Evolutionary conservation across 1,284 basidiomycete genomes (phyloP), one percentile per base, ranked within the genome.

Genomic region (Mycena citricolor): DNA sequence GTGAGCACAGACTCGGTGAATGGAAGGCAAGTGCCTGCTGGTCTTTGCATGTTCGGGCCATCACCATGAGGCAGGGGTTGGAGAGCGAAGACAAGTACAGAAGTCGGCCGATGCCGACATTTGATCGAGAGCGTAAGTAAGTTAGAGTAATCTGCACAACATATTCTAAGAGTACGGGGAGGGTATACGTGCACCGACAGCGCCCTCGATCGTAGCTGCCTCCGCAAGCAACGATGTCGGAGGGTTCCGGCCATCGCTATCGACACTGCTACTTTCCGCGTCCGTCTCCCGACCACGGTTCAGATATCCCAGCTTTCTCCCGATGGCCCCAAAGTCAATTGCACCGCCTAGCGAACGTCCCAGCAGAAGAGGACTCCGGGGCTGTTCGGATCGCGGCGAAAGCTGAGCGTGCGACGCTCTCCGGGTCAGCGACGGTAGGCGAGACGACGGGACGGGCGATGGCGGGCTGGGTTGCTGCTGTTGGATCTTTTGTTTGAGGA

Each of bases 331-430:
- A 16, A 38, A 38, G 20, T 38, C 36, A 7, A 38, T 13, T 36
- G 33, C 20, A 36, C 33, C 33, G 17, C 33, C 36, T 16, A 11
- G 25, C 36, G 33, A 17, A 22, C 36, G 36, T 19, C 21, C 36
- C 14, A 25, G 36, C 36, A 38, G 19, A 13, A 38, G 14, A 14
- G 29, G 16, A 25, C 36, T 38, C 24, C 36, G 16, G 12, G 33
- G 33, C 12, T 17, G 23, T 8, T 22, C 14, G 6, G 21, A 25
- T 26, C 12, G 36, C 23, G 36, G 36, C 12, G 33, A 36, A 31
- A 58, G 47, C 21, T 56, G 57, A n/a, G 52, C 51, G 40, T 56
- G 48, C 8, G 55, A 59, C 34, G 50, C 49, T 10, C 52, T 47
- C 29, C 55, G 54, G 31, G 47, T 23, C 35, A 56, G 43, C 4